Conservation (phyloP, 768 basidiomycete species). For the Rubroboletus satanas region DNA sequence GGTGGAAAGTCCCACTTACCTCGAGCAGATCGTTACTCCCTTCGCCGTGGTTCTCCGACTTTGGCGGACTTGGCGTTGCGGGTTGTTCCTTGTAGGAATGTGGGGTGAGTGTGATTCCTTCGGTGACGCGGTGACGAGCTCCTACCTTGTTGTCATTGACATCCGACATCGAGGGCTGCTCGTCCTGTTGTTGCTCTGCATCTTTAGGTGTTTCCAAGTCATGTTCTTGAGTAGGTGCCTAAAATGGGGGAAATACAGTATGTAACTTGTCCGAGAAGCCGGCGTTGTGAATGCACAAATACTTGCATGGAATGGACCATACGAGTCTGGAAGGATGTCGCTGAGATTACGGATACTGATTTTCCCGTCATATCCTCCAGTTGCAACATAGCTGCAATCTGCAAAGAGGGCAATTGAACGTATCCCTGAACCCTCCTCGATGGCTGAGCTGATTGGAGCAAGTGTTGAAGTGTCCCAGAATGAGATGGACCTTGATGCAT, state of each 20-base stretch:
- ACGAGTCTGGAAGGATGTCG: not conserved
- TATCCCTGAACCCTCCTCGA: not conserved
- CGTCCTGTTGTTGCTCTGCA: not conserved
- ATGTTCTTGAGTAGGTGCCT: not conserved
- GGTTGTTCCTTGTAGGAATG: too few relatives aligned
- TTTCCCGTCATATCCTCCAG: not conserved
- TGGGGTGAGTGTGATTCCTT: too few relatives aligned
- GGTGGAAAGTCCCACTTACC: not conserved
- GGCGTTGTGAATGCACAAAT: not conserved
- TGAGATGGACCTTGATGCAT: not conserved
- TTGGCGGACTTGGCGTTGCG: not conserved
- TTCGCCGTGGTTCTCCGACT: not conserved
- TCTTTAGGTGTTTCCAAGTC: not conserved
- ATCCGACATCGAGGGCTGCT: not conserved
- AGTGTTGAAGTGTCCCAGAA: not conserved
- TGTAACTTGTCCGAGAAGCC: not conserved
- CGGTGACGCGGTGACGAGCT: too few relatives aligned
- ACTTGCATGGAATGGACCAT: not conserved
- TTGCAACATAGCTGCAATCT: not conserved
- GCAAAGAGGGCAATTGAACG: not conserved
- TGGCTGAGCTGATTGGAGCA: not conserved
- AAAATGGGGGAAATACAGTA: not conserved
- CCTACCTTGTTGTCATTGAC: not conserved
- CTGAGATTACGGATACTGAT: not conserved
- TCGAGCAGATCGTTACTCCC: not conserved